Conservation (phyloP, 257 asterid species). For the Datura wrightii region DNA sequence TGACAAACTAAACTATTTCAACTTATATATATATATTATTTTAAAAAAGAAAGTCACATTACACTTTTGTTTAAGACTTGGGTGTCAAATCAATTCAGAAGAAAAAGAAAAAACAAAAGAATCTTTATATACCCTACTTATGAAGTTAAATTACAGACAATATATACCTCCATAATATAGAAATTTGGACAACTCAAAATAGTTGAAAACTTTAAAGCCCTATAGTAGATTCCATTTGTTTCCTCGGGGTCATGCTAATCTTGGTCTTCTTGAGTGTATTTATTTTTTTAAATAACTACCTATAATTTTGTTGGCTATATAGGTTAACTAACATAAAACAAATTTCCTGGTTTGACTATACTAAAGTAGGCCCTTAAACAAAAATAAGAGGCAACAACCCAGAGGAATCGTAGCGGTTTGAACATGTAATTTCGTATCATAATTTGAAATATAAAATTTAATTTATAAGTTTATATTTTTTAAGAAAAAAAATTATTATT, state of each 20-base stretch:
- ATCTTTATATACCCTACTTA: not conserved
- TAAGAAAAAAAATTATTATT: too few species aligned
- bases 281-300: not conserved
- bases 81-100: not conserved
- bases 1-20: conserved; percentile 15
- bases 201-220: not conserved
- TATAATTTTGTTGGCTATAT: conserved; percentile 11
- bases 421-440: too few species aligned
- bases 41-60: not conserved
- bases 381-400: conserved; percentile 34
- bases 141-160: not conserved
- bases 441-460: too few species aligned
- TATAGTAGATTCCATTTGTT: conserved; percentile 25
- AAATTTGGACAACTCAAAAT: not conserved
- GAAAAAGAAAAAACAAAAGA: not conserved
- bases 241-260: conserved; percentile 26
- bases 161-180: not conserved
- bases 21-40: not conserved
- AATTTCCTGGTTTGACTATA: conserved; percentile 16
- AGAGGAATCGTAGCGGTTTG: not conserved
- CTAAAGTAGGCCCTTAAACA: conserved; percentile 34
- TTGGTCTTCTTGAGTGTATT: not conserved
- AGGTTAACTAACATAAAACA: not conserved
- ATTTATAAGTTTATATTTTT: too few species aligned
- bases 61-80: not conserved